Evolutionary conservation across 257 asterid species (phyloP), one percentile per base, ranked within the genome.

Genomic region (Solanum chmielewskii): DNA sequence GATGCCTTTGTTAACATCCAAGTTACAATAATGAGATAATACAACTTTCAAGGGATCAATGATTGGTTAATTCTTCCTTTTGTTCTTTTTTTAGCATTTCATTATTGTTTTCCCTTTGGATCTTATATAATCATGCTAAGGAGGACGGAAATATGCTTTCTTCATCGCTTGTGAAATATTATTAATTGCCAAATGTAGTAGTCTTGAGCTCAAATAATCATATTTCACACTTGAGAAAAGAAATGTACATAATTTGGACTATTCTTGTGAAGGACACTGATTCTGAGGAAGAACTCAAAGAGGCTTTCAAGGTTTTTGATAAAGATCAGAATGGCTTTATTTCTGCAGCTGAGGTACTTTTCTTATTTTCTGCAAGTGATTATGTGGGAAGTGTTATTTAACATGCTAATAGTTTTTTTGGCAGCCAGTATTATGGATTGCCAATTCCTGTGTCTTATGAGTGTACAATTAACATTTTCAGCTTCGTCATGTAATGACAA

Each of bases 241-340:
- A 16, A 27, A 78, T 9, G 66, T 45, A 25, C 9, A 31, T 86
- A 9, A 86, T 88, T 52, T 68, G 29, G 23, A 66, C 23, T 66
- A 70, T 69, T 80, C 87, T 86, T 86, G 82, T 89, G 89, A 88
- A 93, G 95, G 96, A 92, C 86, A 89, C 93, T 14, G 96, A 93
- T 84, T 92, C 95, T 25, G 94, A 93, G 90, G 94, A 93, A 87
- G 93, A 90, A 87, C 95, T 91, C 29, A 92, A 86, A 75, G 92
- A 91, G 88, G 94, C 95, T 39, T 93, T 93, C 90, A 92, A 92
- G 88, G 93, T 93, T 64, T 93, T 93, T 5, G 95, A 92, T 18
- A 93, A 93, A 90, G 95, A 92, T 87, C 93, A 90, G 60, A 92
- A 92, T 90, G 95, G 95, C 83, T 93, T 91, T 89, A 90, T 93